Evolutionary conservation across 2,329 filamentous ascomycete species (phyloP).

Genomic region (Nannizzia gypsea): DNA sequence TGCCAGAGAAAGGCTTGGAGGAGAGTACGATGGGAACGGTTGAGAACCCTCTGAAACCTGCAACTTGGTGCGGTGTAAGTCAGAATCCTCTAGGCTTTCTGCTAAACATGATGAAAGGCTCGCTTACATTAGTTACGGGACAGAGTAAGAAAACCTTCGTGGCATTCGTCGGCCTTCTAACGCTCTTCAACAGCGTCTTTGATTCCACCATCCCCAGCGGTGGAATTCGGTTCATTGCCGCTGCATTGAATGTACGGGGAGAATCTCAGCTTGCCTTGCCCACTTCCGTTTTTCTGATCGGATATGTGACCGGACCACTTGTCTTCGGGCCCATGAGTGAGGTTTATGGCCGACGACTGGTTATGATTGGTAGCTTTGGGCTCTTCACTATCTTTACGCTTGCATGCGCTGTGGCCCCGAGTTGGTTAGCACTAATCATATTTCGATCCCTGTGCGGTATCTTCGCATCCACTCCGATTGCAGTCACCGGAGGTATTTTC

Average conservation of each 20-base stretch:
- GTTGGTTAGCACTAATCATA: neutral
- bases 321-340: neutral
- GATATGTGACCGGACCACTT: neutral
- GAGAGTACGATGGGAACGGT: neutral
- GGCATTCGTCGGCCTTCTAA: neutral
- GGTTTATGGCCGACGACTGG: neutral
- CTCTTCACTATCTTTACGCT: neutral
- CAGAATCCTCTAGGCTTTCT: neutral
- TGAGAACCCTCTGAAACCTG: neutral
- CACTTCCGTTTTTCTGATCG: neutral
- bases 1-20: neutral
- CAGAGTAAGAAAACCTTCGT: neutral
- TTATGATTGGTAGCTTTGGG: neutral
- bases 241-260: neutral
- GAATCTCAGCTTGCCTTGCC: neutral
- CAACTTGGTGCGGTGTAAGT: neutral
- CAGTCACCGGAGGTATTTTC: neutral
- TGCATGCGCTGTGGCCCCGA: neutral
- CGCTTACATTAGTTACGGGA: neutral
- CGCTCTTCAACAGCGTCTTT: neutral
- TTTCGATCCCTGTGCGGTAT: neutral
- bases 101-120: neutral
- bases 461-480: neutral
- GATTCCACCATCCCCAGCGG: neutral
- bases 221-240: neutral